These are phyloP conservation scores for Chytriomyces confervae DNA, from an alignment of 192 early-diverging fungal genomes.

Conservation along the genomic window DNA sequence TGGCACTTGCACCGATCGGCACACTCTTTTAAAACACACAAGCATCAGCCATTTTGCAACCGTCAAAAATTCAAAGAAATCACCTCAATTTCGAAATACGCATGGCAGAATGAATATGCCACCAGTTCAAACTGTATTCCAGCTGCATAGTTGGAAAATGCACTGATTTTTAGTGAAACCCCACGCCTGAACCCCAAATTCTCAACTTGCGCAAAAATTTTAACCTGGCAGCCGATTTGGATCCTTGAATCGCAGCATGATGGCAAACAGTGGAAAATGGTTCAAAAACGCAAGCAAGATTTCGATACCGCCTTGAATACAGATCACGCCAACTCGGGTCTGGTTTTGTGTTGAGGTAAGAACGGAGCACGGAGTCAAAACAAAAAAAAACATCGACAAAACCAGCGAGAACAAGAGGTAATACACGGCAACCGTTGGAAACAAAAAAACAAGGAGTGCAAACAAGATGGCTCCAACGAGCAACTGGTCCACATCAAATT, in stretches of 20 bases:
- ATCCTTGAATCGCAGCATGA: constrained; percentile 88
- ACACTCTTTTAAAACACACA: constrained; percentile 52
- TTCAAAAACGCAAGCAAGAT: constrained; percentile 88
- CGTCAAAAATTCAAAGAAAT: background rate
- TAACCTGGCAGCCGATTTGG: constrained; percentile 84
- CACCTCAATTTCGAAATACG: constrained; percentile 17
- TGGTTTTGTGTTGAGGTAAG: constrained; percentile 28
- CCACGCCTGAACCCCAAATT: constrained; percentile 24
- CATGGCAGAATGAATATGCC: background rate
- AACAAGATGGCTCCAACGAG: constrained; percentile 94
- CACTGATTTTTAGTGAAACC: constrained; percentile 4
- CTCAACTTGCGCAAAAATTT: constrained; percentile 23
- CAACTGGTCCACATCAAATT: constrained; percentile 94
- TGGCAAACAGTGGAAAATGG: constrained; percentile 94
- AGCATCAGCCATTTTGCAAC: background rate
- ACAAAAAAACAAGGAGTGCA: constrained; percentile 89
- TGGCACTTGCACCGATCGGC: constrained; percentile 73
- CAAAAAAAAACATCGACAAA: constrained; percentile 27
- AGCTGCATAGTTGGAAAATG: background rate
- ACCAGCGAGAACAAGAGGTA: constrained; percentile 89
- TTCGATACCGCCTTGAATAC: constrained; percentile 81
- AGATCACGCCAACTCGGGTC: constrained; percentile 81
- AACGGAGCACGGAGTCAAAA: too few relatives aligned
- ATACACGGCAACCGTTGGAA: constrained; percentile 94
- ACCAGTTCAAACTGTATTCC: background rate